phyloP scores from a whole-genome alignment of 2,329 filamentous ascomycete genomes.

The Xylaria sp. region DNA sequence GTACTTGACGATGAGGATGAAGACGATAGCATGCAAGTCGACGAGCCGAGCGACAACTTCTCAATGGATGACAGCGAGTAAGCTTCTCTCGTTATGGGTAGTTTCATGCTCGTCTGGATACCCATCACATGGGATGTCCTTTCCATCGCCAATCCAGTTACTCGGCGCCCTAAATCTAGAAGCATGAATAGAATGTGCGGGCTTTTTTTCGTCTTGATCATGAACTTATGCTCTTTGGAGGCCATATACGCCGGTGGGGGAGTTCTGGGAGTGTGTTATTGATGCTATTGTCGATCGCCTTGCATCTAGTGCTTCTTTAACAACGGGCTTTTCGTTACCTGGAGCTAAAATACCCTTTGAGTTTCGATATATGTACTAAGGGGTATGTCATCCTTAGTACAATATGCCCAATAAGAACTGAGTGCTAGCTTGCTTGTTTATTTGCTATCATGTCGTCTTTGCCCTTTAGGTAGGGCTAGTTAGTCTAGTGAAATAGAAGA shows the following conservation, averaged over 20 bases:
- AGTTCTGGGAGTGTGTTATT: background rate
- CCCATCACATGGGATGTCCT: background rate
- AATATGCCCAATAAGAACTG: background rate
- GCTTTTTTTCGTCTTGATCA: slow-evolving; percentile 8
- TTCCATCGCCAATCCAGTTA: background rate
- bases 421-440: background rate
- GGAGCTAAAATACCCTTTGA: background rate
- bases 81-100: slow-evolving; percentile 17
- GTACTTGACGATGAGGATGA: slow-evolving; percentile 51
- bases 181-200: background rate
- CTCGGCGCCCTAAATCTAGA: background rate
- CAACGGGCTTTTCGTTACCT: background rate
- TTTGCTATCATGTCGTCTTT: background rate
- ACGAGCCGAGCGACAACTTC: slow-evolving; percentile 58
- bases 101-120: background rate
- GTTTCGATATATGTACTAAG: background rate
- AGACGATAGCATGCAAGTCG: slow-evolving; percentile 45
- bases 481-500: background rate
- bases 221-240: background rate
- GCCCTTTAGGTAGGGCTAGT: background rate
- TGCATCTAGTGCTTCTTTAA: background rate
- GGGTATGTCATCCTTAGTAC: background rate
- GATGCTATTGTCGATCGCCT: background rate
- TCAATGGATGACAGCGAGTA: slow-evolving; percentile 57
- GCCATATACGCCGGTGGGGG: background rate